Evolutionary conservation across 202 grass and related monocot genomes (phyloP).

Genomic region (Eragrostis tef): DNA sequence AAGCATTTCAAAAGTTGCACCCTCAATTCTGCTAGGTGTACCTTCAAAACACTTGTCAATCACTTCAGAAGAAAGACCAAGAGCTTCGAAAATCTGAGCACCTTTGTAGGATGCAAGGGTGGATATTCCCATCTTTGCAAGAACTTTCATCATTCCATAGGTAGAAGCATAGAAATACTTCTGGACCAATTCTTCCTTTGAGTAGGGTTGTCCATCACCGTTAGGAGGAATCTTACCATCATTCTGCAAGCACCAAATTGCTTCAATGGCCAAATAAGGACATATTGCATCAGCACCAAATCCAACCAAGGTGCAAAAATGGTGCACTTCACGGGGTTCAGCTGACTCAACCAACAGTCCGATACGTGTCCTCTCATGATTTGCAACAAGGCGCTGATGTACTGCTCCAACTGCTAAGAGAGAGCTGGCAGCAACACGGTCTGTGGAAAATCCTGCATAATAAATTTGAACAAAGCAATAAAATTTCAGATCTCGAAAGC

Average conservation of each 20-base stretch:
- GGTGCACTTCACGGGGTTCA: constrained; percentile 98
- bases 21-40: constrained; percentile 91
- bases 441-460: constrained; percentile 73
- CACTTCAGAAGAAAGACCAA: constrained; percentile 87
- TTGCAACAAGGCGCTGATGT: constrained; percentile 95
- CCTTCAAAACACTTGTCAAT: constrained; percentile 88
- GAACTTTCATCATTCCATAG: too few species aligned
- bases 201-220: constrained; percentile 52
- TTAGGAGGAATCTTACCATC: constrained; percentile 90
- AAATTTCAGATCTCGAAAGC: constrained; percentile 28
- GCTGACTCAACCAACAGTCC: constrained; percentile 87
- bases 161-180: too few species aligned
- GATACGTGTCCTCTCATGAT: constrained; percentile 79
- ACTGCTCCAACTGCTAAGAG: constrained; percentile 96
- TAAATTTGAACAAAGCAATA: constrained; percentile 39
- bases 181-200: constrained; percentile 67
- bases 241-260: constrained; percentile 86
- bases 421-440: constrained; percentile 82
- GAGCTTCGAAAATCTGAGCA: constrained; percentile 99
- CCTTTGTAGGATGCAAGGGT: too few species aligned
- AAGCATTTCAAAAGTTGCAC: constrained; percentile 95
- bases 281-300: constrained; percentile 97
- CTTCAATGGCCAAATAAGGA: constrained; percentile 86
- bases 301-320: constrained; percentile 92
- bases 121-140: too few species aligned